Percentiles rank a stretch among this genome's conserved stretches.
phyloP scores from a whole-genome alignment of 2,329 filamentous ascomycete species.

The Colletotrichum siamense region DNA sequence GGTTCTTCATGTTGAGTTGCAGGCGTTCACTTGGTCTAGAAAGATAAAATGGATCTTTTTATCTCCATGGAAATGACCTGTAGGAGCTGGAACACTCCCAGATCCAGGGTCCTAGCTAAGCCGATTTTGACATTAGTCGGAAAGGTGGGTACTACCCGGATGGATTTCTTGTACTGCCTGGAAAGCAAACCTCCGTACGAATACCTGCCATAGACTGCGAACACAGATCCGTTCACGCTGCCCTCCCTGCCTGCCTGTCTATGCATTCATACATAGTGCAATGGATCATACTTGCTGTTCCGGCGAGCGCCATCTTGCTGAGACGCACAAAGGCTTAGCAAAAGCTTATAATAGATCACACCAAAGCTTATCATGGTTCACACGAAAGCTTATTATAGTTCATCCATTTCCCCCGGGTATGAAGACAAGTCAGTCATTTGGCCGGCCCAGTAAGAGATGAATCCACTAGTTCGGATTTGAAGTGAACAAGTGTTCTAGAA shows the following conservation, averaged over 20 bases:
- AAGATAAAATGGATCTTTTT: too few species aligned
- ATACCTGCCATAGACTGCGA: neutral
- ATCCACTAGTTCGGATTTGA: neutral
- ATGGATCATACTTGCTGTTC: neutral
- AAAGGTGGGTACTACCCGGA: neutral
- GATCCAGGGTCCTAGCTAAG: neutral
- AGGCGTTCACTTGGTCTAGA: accelerated
- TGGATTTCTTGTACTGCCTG: neutral
- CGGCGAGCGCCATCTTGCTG: neutral
- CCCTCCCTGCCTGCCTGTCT: neutral
- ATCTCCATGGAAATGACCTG: neutral
- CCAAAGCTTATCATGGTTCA: neutral
- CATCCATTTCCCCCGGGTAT: neutral
- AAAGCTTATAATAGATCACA: neutral
- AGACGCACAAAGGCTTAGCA: neutral
- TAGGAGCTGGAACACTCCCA: neutral
- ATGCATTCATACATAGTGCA: neutral
- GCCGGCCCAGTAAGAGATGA: neutral
- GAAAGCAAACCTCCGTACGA: neutral
- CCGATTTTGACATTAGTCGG: neutral
- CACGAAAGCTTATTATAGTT: neutral
- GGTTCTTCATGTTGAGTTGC: neutral
- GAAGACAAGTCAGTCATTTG: neutral
- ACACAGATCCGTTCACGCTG: accelerated
- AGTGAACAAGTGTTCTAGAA: neutral